A percentile compares a stretch with the other conserved stretches of the same genome.
phyloP scores from a whole-genome alignment of 2,329 filamentous ascomycete species.

The Saccharata proteae region DNA sequence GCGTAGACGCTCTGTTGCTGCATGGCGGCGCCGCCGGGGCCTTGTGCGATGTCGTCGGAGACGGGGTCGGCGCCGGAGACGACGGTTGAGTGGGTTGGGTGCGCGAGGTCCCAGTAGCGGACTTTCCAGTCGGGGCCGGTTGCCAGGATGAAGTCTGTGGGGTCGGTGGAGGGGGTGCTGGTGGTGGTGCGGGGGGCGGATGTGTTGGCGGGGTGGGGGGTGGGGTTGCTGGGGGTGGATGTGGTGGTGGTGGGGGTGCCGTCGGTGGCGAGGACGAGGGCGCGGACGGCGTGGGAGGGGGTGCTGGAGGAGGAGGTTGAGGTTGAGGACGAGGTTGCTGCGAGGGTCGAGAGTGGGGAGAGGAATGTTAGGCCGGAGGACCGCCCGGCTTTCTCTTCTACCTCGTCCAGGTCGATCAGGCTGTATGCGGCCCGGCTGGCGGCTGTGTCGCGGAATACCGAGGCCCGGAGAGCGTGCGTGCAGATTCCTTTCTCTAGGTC shows the following conservation, averaged over 20 bases:
- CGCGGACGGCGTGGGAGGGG: slow-evolving; percentile 26
- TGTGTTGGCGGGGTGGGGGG: slow-evolving; percentile 23
- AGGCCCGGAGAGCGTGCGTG: slow-evolving; percentile 69
- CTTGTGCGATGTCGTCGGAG: slow-evolving; percentile 57
- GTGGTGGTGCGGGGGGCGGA: slow-evolving; percentile 36
- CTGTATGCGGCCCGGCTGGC: slow-evolving; percentile 31
- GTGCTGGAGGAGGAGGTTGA: background rate
- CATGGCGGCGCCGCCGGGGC: slow-evolving; percentile 16
- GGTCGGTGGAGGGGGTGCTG: slow-evolving; percentile 62
- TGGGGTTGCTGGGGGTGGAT: slow-evolving; percentile 1
- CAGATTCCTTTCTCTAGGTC: slow-evolving; percentile 85
- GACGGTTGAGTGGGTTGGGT: slow-evolving; percentile 64
- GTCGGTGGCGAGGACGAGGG: slow-evolving; percentile 34
- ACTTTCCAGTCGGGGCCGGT: slow-evolving; percentile 84
- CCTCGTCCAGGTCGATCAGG: slow-evolving; percentile 81
- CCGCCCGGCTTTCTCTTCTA: slow-evolving; percentile 38
- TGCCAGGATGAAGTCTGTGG: slow-evolving; percentile 70
- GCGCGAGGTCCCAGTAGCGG: slow-evolving; percentile 82
- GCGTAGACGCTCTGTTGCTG: slow-evolving; percentile 10
- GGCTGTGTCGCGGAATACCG: slow-evolving; percentile 33
- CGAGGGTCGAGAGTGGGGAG: slow-evolving; percentile 33
- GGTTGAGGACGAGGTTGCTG: slow-evolving; percentile 16
- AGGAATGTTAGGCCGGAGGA: slow-evolving; percentile 62
- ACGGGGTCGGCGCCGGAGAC: slow-evolving; percentile 66
- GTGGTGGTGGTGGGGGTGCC: slow-evolving; percentile 25